Conservation (phyloP, 306 rosid species). For the Cajanus cajan region DNA sequence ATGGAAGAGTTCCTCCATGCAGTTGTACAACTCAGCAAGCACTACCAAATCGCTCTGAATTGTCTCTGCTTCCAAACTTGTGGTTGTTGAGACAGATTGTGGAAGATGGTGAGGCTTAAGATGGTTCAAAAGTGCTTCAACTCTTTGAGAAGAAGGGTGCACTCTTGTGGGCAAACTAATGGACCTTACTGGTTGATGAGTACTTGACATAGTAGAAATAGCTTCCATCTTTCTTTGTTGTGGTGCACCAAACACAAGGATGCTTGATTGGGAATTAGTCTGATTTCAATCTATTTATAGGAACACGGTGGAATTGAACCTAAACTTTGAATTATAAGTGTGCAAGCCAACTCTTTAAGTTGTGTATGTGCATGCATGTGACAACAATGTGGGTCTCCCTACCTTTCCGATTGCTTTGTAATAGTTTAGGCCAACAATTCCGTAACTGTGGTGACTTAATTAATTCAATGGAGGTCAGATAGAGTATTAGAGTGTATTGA, state of each 20-base stretch:
- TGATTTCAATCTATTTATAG: constrained; percentile 36
- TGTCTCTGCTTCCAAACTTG: constrained; percentile 26
- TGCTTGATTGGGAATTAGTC: constrained; percentile 28
- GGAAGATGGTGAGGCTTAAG: constrained; percentile 34
- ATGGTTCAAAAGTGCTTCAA: constrained; percentile 50
- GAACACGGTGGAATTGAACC: constrained; percentile 22
- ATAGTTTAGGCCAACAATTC: constrained; percentile 31
- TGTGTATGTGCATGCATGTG: constrained; percentile 52
- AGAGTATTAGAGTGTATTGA: background rate
- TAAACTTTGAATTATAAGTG: background rate
- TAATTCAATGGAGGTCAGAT: constrained; percentile 28
- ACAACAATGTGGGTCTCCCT: constrained; percentile 41
- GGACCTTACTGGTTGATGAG: constrained; percentile 60
- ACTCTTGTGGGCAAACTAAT: constrained; percentile 76
- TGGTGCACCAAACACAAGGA: constrained; percentile 23
- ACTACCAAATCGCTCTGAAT: constrained; percentile 47
- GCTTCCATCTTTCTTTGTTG: constrained; percentile 37
- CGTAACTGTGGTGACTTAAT: constrained; percentile 22
- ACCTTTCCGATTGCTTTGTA: constrained; percentile 28
- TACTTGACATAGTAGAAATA: background rate
- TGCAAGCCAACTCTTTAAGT: constrained; percentile 7
- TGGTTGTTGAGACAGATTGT: constrained; percentile 7
- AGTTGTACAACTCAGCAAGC: constrained; percentile 55
- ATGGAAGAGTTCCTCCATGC: constrained; percentile 50
- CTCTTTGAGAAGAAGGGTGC: constrained; percentile 52